A percentile compares a stretch with the other conserved stretches of the same genome.
phyloP scores from a whole-genome alignment of 2,329 filamentous ascomycete genomes.

The Verticillium klebahnii region DNA sequence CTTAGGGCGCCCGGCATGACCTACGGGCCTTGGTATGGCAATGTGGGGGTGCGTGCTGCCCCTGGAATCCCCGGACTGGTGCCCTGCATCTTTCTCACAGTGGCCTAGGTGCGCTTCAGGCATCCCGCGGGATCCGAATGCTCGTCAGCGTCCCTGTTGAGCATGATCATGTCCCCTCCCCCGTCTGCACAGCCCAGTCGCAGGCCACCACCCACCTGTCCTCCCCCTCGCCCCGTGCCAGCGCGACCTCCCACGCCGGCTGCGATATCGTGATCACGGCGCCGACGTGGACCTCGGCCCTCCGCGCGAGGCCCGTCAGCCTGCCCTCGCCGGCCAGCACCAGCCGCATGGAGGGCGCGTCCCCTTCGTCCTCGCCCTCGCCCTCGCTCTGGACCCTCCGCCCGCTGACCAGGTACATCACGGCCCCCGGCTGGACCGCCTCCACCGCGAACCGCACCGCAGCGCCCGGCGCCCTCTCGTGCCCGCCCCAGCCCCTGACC shows the following conservation, averaged over 20 bases:
- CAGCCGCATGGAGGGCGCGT: conserved; percentile 14
- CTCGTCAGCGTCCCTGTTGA: too few species aligned
- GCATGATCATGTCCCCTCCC: neutral
- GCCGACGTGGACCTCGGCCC: conserved; percentile 21
- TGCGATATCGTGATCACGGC: conserved; percentile 26
- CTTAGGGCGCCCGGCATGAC: neutral
- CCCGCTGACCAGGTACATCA: conserved; percentile 28
- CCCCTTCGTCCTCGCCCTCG: neutral
- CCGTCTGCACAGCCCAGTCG: conserved; percentile 22
- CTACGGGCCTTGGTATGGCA: too few species aligned
- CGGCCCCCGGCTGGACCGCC: conserved; percentile 22
- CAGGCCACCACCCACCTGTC: conserved; percentile 31
- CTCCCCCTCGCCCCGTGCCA: conserved; percentile 17
- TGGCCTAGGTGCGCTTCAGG: too few species aligned
- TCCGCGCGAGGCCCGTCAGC: conserved; percentile 27
- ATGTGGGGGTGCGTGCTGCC: too few species aligned
- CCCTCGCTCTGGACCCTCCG: conserved; percentile 8
- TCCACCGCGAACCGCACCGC: conserved; percentile 22
- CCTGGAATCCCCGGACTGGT: too few species aligned
- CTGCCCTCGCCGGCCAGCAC: conserved; percentile 33
- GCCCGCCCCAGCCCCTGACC: conserved; percentile 28
- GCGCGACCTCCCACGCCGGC: conserved; percentile 31
- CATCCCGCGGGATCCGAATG: neutral
- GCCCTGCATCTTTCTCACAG: neutral
- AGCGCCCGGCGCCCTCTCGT: conserved; percentile 7